Evolutionary conservation across 345 rosid genomes (phyloP), one percentile per base, ranked within the genome.

Genomic region (Aquilaria malaccensis): DNA sequence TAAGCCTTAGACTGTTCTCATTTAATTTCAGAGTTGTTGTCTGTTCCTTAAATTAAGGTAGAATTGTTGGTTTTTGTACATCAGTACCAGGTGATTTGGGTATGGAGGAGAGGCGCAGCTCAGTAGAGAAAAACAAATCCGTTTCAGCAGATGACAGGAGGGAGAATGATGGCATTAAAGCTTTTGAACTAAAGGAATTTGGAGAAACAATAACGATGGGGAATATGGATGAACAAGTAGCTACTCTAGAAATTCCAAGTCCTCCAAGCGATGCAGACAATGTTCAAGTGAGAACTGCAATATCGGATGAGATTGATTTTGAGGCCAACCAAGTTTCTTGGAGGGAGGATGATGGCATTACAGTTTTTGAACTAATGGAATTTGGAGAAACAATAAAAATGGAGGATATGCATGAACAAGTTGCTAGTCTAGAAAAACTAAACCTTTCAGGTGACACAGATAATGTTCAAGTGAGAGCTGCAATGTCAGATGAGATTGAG

Each of bases 161-260:
- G 43, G 65, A 71, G 33, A 56, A 69, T 56, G 30, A 58, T 41
- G 65, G 56, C 48, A 52, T 37, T 62, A 50, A 47, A 33, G 72
- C 53, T 59, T 22, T 55, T 66, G 81, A 78, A 58, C 15, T 46
- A 32, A n/a, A 10, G 66, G 73, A 66, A 33, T 30, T 13, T 10
- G 67, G 66, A 29, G 59, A 47, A 45, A 66, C 2, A 13, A 58
- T 14, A 33, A 58, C 55, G 50, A 58, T 45, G 30, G 62, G 63
- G 46, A 74, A 65, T 37, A 73, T 61, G 37, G 22, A 29, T 45
- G 80, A 69, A 69, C 62, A 61, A 64, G 67, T 68, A 70, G 75
- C 61, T 57, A 54, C 73, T 62, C 72, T 54, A 75, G 67, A 50
- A 22, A 45, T 64, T 33, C 61, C 58, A 67, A 52, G 55, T 30